Evolutionary conservation across 2,329 filamentous ascomycete genomes (phyloP).

Genomic region (Chaetomiaceae sp.): DNA sequence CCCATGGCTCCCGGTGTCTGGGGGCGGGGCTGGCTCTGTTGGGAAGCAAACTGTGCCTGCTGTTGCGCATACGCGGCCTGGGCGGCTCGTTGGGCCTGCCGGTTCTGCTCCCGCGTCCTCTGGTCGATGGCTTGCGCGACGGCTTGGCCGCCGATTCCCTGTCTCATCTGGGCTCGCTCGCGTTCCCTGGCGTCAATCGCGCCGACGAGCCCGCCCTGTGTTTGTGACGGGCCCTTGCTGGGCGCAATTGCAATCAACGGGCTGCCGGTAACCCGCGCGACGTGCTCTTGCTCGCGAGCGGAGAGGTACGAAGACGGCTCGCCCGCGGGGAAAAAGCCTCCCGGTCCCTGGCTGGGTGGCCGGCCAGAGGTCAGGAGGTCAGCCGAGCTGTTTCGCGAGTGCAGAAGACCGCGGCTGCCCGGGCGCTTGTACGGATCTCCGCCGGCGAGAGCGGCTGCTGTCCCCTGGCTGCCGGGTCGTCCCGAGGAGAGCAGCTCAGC

Average conservation of each 20-base stretch:
- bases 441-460: constrained; percentile 43
- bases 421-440: constrained; percentile 38
- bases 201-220: constrained; percentile 62
- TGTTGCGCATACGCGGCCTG: constrained; percentile 32
- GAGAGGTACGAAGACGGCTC: constrained; percentile 58
- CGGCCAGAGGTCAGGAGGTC: constrained; percentile 41
- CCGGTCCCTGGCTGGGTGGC: constrained; percentile 56
- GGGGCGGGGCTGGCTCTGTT: constrained; percentile 14
- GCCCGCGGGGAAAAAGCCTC: constrained; percentile 41
- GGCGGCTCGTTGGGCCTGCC: constrained; percentile 33
- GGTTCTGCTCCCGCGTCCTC: constrained; percentile 44
- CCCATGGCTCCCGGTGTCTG: constrained; percentile 27
- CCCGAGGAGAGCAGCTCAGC: constrained; percentile 38
- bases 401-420: constrained; percentile 37
- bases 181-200: constrained; percentile 76
- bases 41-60: constrained; percentile 29
- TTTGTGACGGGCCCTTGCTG: constrained; percentile 42
- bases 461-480: constrained; percentile 55
- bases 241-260: constrained; percentile 67
- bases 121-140: constrained; percentile 70
- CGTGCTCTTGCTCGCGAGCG: constrained; percentile 80
- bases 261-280: constrained; percentile 75
- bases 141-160: constrained; percentile 63
- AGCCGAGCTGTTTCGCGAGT: constrained; percentile 45
- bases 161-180: constrained; percentile 67